Base-by-base conservation (phyloP, 805 yeast genomes). In the Priceomyces melissophilus region DNA sequence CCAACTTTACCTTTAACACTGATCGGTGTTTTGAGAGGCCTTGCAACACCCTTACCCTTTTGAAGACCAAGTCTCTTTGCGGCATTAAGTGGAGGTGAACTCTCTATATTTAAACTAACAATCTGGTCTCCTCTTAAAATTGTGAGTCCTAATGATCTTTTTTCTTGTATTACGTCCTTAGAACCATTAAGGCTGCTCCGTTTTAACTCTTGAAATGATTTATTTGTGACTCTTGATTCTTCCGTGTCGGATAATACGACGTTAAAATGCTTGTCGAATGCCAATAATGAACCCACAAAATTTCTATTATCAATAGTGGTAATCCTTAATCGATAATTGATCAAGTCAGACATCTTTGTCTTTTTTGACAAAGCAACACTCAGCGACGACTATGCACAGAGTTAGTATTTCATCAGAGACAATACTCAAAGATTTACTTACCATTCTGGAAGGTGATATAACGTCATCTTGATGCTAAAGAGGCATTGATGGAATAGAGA, bases 221-320 rank as follows among this genome's bases (percentile, higher is more conserved):
- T 80, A 51, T 80, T 82, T 3, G 95, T 81, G 9, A 82, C 63
- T 48, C 97, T 73, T 53, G 80, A 80, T 58, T 91, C 99, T 53
- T 87, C 89, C 32, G 93, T 78, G 48, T 90, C 93, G 10, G 85
- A 75, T 26, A 91, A 66, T 10, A 93, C 96, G 12, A 91, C 58
- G 60, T 91, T 91, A 83, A 90, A 82, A 58, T 84, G 85, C 56
- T 83, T 83, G 61, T 93, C 99, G 60, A 87, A 91, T 6, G 98
- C 89, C 47, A 90, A 63, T 39, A 91, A 72, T 46, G 81, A 82
- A 2, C 99, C 99, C 5, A 81, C 71, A 48, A 86, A 78, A 33
- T 79, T 82, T 32, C 95, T 74, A 4, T 84, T 82, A 63, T 91
- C 97, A n/a, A 78, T 60, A 1, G 91, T 78, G 23, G 82, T 72